Evolutionary conservation across 1,284 basidiomycete genomes (phyloP), one percentile per base, ranked within the genome.

Genomic region (Trichosporon asahii): DNA sequence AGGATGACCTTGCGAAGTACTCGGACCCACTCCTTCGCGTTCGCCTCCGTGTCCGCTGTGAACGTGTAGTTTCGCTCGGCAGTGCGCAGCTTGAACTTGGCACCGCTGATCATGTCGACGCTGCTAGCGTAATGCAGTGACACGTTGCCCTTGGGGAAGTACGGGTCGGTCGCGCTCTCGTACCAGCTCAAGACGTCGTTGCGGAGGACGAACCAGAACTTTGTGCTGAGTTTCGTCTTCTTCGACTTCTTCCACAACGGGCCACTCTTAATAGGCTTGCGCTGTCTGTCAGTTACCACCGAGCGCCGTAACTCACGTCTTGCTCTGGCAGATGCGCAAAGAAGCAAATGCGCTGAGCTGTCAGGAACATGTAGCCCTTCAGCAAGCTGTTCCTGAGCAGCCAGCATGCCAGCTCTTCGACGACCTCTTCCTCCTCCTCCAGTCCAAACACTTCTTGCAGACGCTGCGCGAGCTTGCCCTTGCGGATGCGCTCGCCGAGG

Each of bases 361-460:
- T 98, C 60, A 98, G 86, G 81, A 96, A 99, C 88, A 98, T 92
- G 81, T 96, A 97, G 18, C 95, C 95, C 84, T 98, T 95, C 23
- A 99, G 86, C 76, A 98, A 92, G 72, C 94, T 88, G 67, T 90
- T 93, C 66, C 92, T 89, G 73, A 97, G 84, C 63, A 96, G 85
- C 91, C 92, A 94, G 79, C 92, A 94, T 1, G 91, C 90, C 88
- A 95, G 89, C 85, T 94, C 93, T 89, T 91, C 90, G 69, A 91
- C 83, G 6, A 97, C 93, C 80, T 95, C 91, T 69, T 90, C 87
- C 55, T 93, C 90, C 37, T 88, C 89, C 37, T 88, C 86, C 40
- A 97, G 80, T 31, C 91, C 90, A 76, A 94, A 97, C 0, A 97
- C 89, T 61, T 95, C 92, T 78, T 88, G 89, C 68, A 97, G 82